phyloP scores from a whole-genome alignment of 345 rosid genomes.

The Eucalyptus camaldulensis region DNA sequence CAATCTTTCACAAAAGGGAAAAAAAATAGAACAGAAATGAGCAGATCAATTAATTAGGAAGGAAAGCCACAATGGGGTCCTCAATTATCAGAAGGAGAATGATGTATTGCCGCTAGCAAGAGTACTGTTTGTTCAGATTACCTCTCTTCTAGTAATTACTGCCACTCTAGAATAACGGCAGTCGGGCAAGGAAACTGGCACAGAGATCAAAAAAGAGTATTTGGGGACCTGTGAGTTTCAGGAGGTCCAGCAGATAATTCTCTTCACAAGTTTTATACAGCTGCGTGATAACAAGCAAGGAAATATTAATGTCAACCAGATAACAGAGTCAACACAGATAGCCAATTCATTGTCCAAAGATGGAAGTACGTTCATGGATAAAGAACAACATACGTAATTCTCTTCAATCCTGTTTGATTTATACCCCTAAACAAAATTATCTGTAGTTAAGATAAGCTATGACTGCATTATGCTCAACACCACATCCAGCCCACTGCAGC shows the following conservation, averaged over 20 bases:
- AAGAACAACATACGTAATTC: not conserved
- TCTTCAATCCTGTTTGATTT: not conserved
- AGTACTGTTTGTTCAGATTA: not conserved
- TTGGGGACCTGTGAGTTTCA: slow-evolving; percentile 80
- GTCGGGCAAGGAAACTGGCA: slow-evolving; percentile 80
- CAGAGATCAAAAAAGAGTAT: slow-evolving; percentile 93
- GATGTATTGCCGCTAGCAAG: not conserved
- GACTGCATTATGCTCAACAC: not conserved
- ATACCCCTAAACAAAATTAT: not conserved
- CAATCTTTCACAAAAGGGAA: not conserved
- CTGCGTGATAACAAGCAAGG: slow-evolving; percentile 16
- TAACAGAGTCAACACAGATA: not conserved
- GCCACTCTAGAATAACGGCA: slow-evolving; percentile 44
- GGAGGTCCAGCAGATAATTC: slow-evolving; percentile 84
- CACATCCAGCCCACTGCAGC: not conserved
- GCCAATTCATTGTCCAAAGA: not conserved
- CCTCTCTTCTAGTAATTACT: not conserved
- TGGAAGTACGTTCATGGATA: not conserved
- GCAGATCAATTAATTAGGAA: not conserved
- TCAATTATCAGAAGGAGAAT: not conserved
- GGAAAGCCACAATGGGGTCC: not conserved
- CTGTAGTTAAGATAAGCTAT: not conserved
- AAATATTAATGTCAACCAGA: not conserved
- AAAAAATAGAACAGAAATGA: not conserved
- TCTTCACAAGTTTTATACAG: slow-evolving; percentile 84